Evolutionary conservation across 371 early-diverging fungal species (phyloP).

Genomic region (Syncephalastrum contaminatum): DNA sequence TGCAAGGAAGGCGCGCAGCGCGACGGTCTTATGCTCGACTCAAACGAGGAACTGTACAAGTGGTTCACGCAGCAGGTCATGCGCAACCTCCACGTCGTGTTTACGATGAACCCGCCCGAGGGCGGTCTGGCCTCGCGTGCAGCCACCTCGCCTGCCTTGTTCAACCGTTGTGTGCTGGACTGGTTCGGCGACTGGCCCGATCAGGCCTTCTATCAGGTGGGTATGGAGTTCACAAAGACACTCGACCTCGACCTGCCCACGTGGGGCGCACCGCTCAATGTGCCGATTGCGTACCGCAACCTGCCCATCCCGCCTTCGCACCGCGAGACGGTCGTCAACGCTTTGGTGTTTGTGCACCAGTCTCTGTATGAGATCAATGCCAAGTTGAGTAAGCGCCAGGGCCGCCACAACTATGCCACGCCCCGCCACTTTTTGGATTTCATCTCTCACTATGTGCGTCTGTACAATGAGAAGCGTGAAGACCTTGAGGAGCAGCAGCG

Average conservation of each 20-base stretch:
- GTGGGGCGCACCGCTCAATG: conserved; percentile 69
- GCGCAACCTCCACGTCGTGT: conserved; percentile 97
- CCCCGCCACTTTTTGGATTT: conserved; percentile 98
- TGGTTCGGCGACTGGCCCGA: conserved; percentile 99
- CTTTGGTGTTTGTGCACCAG: conserved; percentile 91
- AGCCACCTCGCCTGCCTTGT: conserved; percentile 97
- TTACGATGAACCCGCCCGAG: conserved; percentile 99
- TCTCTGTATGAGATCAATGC: conserved; percentile 86
- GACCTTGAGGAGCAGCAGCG: conserved; percentile 98
- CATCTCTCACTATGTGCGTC: conserved; percentile 88
- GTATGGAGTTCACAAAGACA: conserved; percentile 88
- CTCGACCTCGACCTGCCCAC: conserved; percentile 84
- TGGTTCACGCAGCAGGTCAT: conserved; percentile 98
- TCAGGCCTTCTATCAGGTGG: conserved; percentile 97
- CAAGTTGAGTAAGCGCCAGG: conserved; percentile 80
- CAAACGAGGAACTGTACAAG: conserved; percentile 93
- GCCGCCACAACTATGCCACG: conserved; percentile 84
- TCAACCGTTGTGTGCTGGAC: conserved; percentile 99
- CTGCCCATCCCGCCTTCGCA: conserved; percentile 75
- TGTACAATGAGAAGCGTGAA: conserved; percentile 92
- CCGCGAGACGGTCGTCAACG: conserved; percentile 86
- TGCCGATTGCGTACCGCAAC: conserved; percentile 82
- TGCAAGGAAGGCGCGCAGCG: conserved; percentile 94
- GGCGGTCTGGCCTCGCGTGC: conserved; percentile 92
- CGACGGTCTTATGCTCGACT: conserved; percentile 93